A percentile compares a stretch with the other conserved stretches of the same genome.
Conservation (phyloP, 345 rosid genomes). For the Populus simonii region DNA sequence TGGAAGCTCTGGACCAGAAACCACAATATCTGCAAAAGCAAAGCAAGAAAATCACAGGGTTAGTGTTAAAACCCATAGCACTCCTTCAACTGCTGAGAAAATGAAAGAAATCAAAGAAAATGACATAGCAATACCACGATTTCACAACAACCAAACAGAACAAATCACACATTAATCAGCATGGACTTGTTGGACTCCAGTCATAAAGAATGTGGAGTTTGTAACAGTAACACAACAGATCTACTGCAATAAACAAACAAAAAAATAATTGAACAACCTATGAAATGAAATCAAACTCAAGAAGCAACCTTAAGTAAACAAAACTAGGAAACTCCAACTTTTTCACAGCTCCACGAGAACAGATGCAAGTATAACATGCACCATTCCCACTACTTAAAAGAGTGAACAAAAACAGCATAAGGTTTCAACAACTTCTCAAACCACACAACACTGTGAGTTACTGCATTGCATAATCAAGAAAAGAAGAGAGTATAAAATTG, state of each 20-base stretch:
- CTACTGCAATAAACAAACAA: conserved; percentile 9
- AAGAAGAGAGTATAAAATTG: background rate
- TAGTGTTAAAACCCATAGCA: background rate
- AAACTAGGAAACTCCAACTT: background rate
- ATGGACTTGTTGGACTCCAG: background rate
- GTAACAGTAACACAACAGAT: conserved; percentile 20
- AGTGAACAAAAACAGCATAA: conserved; percentile 14
- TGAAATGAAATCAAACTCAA: background rate
- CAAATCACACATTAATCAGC: background rate
- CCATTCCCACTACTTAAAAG: conserved; percentile 18
- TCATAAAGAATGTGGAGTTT: conserved; percentile 2
- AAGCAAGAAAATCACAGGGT: conserved; percentile 16
- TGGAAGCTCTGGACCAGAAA: conserved; percentile 17
- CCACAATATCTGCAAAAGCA: conserved; percentile 35
- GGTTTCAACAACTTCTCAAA: conserved; percentile 37
- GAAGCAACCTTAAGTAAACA: background rate
- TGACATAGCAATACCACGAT: background rate
- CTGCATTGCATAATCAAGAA: background rate
- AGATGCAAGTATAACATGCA: background rate
- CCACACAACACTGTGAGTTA: conserved; percentile 7
- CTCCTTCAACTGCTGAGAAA: conserved; percentile 8
- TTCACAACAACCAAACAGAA: conserved; percentile 19
- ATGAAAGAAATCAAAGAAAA: conserved; percentile 16
- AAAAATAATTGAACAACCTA: background rate
- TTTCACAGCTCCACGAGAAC: background rate